Percentiles rank a stretch among this genome's conserved stretches.
These are phyloP conservation scores for Cicer yamashitae DNA, from an alignment of 306 rosid species.

Conservation along the genomic window DNA sequence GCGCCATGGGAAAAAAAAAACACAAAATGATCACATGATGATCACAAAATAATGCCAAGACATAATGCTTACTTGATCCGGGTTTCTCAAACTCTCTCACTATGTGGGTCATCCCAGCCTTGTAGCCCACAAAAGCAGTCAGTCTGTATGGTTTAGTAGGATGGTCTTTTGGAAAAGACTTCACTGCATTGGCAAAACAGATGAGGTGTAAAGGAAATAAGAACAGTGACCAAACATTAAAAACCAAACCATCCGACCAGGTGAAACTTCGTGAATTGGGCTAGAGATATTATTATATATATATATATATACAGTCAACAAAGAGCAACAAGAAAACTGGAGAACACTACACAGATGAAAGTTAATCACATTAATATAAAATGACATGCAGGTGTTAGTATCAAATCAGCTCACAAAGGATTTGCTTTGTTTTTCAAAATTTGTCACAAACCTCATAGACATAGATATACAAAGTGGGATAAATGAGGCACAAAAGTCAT, in stretches of 20 bases:
- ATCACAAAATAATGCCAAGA: background rate
- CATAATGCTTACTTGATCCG: conserved; percentile 69
- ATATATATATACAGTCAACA: background rate
- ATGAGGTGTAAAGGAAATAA: background rate
- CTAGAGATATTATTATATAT: background rate
- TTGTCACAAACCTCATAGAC: background rate
- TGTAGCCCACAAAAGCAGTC: conserved; percentile 81
- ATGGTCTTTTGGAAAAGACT: conserved; percentile 78
- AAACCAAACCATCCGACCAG: background rate
- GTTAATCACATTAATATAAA: background rate
- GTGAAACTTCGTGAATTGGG: background rate
- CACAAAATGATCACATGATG: background rate
- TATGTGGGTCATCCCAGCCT: conserved; percentile 89
- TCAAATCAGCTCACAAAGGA: background rate
- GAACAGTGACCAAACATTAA: background rate
- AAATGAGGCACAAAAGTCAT: background rate
- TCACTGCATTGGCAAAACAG: conserved; percentile 54
- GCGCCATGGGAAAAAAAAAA: background rate
- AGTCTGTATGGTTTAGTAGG: conserved; percentile 61
- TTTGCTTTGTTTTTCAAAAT: background rate
- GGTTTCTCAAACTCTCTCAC: conserved; percentile 87
- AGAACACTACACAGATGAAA: background rate
- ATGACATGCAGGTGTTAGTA: background rate
- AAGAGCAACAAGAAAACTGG: background rate
- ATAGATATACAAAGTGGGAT: background rate